phyloP scores from a whole-genome alignment of 345 rosid genomes.

The Raphanus raphanistrum region DNA sequence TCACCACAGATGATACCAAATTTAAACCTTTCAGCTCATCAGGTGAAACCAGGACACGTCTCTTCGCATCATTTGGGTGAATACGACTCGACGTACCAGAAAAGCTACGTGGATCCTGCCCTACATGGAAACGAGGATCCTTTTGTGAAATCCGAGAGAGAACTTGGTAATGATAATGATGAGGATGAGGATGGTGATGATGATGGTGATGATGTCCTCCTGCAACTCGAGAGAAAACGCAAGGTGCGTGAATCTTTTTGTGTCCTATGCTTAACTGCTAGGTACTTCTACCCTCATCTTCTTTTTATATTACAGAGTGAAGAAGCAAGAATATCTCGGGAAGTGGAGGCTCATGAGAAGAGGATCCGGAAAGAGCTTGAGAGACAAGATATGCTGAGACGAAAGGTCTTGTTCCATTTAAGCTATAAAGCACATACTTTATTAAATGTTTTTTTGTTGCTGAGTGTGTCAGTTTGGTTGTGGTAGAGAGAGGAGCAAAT shows the following conservation, averaged over 20 bases:
- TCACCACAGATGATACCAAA: constrained; percentile 57
- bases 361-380: constrained; percentile 85
- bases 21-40: constrained; percentile 67
- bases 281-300: not conserved
- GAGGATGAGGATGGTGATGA: constrained; percentile 56
- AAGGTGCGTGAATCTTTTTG: constrained; percentile 42
- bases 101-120: constrained; percentile 44
- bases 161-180: constrained; percentile 49
- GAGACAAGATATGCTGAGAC: constrained; percentile 74
- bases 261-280: not conserved
- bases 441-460: not conserved
- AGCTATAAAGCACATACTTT: constrained; percentile 11
- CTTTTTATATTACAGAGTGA: constrained; percentile 56
- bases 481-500: constrained; percentile 78
- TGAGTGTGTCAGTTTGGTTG: constrained; percentile 12
- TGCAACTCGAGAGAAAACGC: constrained; percentile 67
- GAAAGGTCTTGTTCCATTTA: constrained; percentile 59
- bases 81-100: constrained; percentile 47
- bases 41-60: constrained; percentile 52
- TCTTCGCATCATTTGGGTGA: constrained; percentile 51
- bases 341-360: constrained; percentile 87
- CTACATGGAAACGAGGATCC: constrained; percentile 51
- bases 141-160: constrained; percentile 51
- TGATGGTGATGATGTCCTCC: constrained; percentile 52
- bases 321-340: constrained; percentile 82